Conservation (phyloP, 148 eudicot genomes). For the Chenopodium quinoa region DNA sequence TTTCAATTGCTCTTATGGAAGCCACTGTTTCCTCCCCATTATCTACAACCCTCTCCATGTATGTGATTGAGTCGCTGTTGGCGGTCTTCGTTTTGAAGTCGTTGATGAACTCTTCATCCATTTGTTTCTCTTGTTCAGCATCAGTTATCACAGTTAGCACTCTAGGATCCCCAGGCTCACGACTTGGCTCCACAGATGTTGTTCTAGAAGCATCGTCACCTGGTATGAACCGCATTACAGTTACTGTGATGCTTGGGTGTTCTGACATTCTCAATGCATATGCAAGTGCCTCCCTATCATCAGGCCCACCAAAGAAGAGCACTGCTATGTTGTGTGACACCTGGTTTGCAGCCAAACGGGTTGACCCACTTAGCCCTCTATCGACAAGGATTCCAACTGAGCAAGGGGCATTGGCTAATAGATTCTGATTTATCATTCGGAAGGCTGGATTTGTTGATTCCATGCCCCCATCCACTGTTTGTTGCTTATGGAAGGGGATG, state of each 20-base stretch:
- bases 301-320: conserved; percentile 58
- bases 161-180: conserved; percentile 37
- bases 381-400: conserved; percentile 76
- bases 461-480: conserved; percentile 75
- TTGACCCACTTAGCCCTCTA: conserved; percentile 53
- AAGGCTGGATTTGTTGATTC: conserved; percentile 55
- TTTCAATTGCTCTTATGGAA: conserved; percentile 59
- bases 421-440: conserved; percentile 54
- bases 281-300: conserved; percentile 65
- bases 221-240: conserved; percentile 50
- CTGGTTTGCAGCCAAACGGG: conserved; percentile 36
- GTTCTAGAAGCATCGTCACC: conserved; percentile 40
- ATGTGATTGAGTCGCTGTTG: conserved; percentile 41
- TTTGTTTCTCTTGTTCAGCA: conserved; percentile 45
- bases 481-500: conserved; percentile 74
- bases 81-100: conserved; percentile 49
- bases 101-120: conserved; percentile 57
- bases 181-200: conserved; percentile 24
- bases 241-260: conserved; percentile 48
- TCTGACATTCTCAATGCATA: conserved; percentile 56
- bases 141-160: conserved; percentile 52
- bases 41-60: conserved; percentile 46
- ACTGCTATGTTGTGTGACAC: conserved; percentile 46
- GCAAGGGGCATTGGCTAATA: conserved; percentile 66
- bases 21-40: conserved; percentile 82